Base-by-base conservation (phyloP, 2,329 filamentous ascomycete genomes). In the Xylaria sp. region DNA sequence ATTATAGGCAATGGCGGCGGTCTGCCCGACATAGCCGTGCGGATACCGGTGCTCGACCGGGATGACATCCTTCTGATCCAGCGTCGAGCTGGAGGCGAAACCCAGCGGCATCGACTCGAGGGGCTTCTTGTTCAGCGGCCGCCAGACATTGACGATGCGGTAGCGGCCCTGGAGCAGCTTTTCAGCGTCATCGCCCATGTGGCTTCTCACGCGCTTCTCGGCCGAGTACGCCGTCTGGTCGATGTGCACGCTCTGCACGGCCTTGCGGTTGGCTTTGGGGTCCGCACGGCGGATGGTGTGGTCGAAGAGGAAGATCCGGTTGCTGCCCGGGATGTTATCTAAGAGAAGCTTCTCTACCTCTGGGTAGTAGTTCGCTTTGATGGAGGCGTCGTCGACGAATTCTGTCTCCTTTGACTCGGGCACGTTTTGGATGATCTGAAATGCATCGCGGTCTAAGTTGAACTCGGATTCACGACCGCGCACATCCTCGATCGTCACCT, bases 131-230 rank as follows among this genome's bases (percentile, higher is more conserved):
- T 86, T 88, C 9, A 89, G 81, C 18, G 90, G 90, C 0, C 92
- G 86, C 94, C 94, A 97, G 57, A 97, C 91, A 74, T 97, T 97
- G 79, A 97, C 88, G 76, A 97, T 93, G 69, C 94, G 88, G 80
- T 93, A 94, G 1, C 94, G 89, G 2, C 86, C 88, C 67, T 85
- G 78, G 0, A 95, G 86, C 0, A 95, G 83, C 70, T 94, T 91
- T 9, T 86, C 86, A 1, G 79, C 82, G 10, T 86, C 86, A 0
- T 79, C 68, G 60, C 68, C 81, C 64, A 93, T 83, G 79, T 94
- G 93, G 1, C 86, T 82, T 15, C 83, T 83, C 2, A 97, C 91
- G 57, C 94, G 91, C 78, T 88, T 84, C 10, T 82, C 85, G 0
- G 92, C 90, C 0, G 92, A 91, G 18, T 79, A 79, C 7, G 86